Percentiles rank a stretch among this genome's conserved stretches.
These are phyloP conservation scores for Fusarium goolgardi DNA, from an alignment of 2,329 filamentous ascomycete species.

Conservation along the genomic window DNA sequence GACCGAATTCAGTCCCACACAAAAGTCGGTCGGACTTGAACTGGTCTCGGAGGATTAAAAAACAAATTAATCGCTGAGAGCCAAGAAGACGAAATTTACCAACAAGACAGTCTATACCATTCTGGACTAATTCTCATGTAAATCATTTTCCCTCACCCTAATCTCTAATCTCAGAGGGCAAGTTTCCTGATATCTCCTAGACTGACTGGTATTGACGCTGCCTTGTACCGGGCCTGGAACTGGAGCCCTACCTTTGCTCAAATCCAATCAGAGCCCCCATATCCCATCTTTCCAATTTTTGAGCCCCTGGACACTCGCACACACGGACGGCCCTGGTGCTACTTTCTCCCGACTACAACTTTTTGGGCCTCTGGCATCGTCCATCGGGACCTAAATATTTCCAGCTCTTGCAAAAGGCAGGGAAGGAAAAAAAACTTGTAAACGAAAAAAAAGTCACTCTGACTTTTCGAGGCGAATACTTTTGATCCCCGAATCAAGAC, in stretches of 20 bases:
- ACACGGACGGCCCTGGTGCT: conserved; percentile 36
- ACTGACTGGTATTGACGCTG: conserved; percentile 1
- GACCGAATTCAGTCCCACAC: conserved; percentile 42
- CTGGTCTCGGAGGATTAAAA: not conserved
- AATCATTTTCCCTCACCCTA: not conserved
- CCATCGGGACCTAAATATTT: conserved; percentile 38
- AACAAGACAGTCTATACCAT: not conserved
- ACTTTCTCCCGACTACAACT: conserved; percentile 40
- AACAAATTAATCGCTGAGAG: not conserved
- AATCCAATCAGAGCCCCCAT: conserved; percentile 40
- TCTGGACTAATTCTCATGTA: not conserved
- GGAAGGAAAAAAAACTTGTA: conserved; percentile 5
- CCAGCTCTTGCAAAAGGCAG: conserved; percentile 20
- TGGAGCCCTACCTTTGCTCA: conserved; percentile 41
- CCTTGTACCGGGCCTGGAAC: conserved; percentile 18
- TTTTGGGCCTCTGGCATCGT: conserved; percentile 43
- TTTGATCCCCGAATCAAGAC: conserved; percentile 14
- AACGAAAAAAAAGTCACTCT: conserved; percentile 18
- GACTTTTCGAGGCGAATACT: conserved; percentile 23
- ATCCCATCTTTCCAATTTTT: conserved; percentile 30
- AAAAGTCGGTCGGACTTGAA: conserved; percentile 18
- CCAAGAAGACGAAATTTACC: not conserved
- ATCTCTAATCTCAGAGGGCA: not conserved
- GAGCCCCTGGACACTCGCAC: conserved; percentile 40
- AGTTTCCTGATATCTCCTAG: not conserved